Evolutionary conservation across 768 basidiomycete species (phyloP).

Genomic region (Phlegmacium glaucopus): DNA sequence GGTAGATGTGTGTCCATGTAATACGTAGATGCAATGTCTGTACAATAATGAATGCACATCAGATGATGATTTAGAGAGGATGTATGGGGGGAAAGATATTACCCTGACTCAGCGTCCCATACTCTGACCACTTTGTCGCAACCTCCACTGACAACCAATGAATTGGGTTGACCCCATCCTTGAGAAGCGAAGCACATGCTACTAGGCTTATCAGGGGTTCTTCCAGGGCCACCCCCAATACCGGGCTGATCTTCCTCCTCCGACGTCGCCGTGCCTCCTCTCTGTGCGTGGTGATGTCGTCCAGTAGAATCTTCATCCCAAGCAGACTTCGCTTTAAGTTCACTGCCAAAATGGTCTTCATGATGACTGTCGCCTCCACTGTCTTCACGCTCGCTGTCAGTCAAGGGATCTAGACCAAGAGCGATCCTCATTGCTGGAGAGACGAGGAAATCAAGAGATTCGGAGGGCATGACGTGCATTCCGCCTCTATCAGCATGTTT

Average conservation of each 20-base stretch:
- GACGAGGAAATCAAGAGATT: conserved; percentile 24
- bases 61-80: neutral
- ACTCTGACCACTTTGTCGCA: conserved; percentile 91
- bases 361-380: neutral
- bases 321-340: neutral
- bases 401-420: conserved; percentile 35
- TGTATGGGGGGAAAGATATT: neutral
- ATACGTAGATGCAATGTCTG: conserved; percentile 69
- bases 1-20: conserved; percentile 85
- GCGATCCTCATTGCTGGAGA: conserved; percentile 43
- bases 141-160: conserved; percentile 86
- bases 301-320: no score
- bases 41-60: neutral
- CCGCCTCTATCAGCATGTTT: neutral
- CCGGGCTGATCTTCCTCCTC: conserved; percentile 3
- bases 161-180: conserved; percentile 87
- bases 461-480: conserved; percentile 11
- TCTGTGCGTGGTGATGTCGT: no score
- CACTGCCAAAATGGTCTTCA: no score
- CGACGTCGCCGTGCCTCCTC: neutral
- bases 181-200: conserved; percentile 61
- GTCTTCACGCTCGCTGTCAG: conserved; percentile 5
- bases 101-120: conserved; percentile 90
- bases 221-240: no score
- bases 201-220: conserved; percentile 3